phyloP scores from a whole-genome alignment of 306 rosid species.

The Begonia loranthoides region DNA sequence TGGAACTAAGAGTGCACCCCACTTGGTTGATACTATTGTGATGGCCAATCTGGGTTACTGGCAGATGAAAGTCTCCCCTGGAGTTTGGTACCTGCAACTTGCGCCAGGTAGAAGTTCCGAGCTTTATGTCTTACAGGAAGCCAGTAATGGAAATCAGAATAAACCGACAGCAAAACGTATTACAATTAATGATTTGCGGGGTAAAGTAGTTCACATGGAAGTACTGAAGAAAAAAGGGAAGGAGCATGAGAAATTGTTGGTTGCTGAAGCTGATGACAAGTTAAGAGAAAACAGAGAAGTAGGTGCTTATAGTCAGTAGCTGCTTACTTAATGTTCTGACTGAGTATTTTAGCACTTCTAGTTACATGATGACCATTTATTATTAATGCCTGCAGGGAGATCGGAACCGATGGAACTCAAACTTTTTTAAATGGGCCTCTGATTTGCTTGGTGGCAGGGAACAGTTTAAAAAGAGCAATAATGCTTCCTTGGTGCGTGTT shows the following conservation, averaged over 20 bases:
- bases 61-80: slow-evolving; percentile 99
- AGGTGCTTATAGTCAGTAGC: slow-evolving; percentile 16
- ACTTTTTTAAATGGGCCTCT: slow-evolving; percentile 86
- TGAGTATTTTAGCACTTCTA: no score
- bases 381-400: slow-evolving; percentile 30
- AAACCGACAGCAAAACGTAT: slow-evolving; percentile 57
- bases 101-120: slow-evolving; percentile 98
- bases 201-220: slow-evolving; percentile 86
- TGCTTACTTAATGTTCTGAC: no score
- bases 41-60: slow-evolving; percentile 99
- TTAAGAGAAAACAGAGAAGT: slow-evolving; percentile 43
- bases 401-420: slow-evolving; percentile 61
- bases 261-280: slow-evolving; percentile 38
- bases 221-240: slow-evolving; percentile 81
- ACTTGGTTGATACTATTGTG: slow-evolving; percentile 92
- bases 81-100: slow-evolving; percentile 96
- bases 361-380: no score
- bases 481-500: slow-evolving; percentile 36
- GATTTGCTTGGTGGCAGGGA: slow-evolving; percentile 64
- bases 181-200: slow-evolving; percentile 74
- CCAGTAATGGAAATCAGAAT: slow-evolving; percentile 38
- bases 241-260: slow-evolving; percentile 75
- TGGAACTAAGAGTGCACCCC: slow-evolving; percentile 77
- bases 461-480: slow-evolving; percentile 41
- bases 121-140: slow-evolving; percentile 68